Evolutionary conservation across 495 filamentous ascomycete genomes (phyloP), one percentile per base, ranked within the genome.

Genomic region (Sporormia fimetaria): DNA sequence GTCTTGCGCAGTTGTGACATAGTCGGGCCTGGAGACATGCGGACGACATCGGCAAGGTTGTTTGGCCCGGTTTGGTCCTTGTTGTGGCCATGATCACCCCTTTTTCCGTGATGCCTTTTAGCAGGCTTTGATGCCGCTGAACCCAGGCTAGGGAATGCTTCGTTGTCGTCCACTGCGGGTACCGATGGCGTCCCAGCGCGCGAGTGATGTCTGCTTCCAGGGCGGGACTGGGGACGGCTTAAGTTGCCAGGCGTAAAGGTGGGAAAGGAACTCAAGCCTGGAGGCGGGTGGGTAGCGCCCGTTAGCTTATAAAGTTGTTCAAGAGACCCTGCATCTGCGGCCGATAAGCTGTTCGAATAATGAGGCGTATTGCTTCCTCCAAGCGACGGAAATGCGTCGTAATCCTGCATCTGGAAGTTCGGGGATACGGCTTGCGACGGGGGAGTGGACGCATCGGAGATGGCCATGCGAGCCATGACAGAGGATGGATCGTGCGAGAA

Each of bases 401-500:
- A 83, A 56, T 99, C 92, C 45, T 84, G 79, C 21, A 94, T 69
- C 44, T 92, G 84, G 51, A 94, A 79, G 41, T 76, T 74, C 9
- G 78, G 69, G 21, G 68, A 63, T 22, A 62, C 57, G 47, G 59
- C 45, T 64, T 79, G 57, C 40, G 66, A 31, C 8, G 79, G 76
- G 37, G 78, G 67, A 37, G 73, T 73, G 45, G 65, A 55, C 41
- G 66, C 56, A 41, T 60, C 60, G 33, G 63, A 60, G n/a, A 72
- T 43, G 3, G 49, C 53, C 38, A 67, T 51, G 9, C 58, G 53
- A 31, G 57, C 56, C 54, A 67, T 58, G 7, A 67, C 42, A 12
- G 54, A 44, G 3, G 87, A 76, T 7, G 92, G 92, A 52, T 99
- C 92, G 57, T 99, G 92, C 8, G 88, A 95, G 67, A 99, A 99